A percentile compares a stretch with the other conserved stretches of the same genome.
Evolutionary conservation across 202 grass and related monocot species (phyloP).

Genomic region (Elaeis oleifera): DNA sequence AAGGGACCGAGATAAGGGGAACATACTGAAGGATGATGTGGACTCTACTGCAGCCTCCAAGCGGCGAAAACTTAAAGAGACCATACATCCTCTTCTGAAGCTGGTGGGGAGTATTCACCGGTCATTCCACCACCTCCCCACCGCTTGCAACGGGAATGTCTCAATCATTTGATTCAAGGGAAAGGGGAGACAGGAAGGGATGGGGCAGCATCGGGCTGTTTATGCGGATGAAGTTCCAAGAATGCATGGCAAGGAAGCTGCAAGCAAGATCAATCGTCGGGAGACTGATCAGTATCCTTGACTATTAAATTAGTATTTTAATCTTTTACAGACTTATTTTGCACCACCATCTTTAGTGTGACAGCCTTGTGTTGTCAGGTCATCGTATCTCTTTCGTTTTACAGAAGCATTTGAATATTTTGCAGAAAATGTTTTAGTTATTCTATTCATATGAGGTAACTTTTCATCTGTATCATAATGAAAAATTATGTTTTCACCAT

Average conservation of each 20-base stretch:
- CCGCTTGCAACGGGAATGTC: conserved; percentile 31
- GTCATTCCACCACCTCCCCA: conserved; percentile 45
- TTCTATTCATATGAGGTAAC: too few species aligned
- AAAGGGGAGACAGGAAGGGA: conserved; percentile 65
- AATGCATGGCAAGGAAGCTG: conserved; percentile 63
- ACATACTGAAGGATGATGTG: conserved; percentile 54
- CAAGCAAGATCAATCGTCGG: conserved; percentile 74
- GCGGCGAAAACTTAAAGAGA: conserved; percentile 78
- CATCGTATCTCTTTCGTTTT: too few species aligned
- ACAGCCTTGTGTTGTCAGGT: too few species aligned
- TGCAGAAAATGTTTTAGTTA: too few species aligned
- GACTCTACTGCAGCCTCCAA: conserved; percentile 60
- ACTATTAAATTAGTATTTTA: not conserved
- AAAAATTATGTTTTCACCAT: too few species aligned
- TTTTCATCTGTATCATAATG: too few species aligned
- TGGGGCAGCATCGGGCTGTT: conserved; percentile 51
- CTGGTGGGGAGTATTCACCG: conserved; percentile 65
- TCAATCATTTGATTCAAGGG: conserved; percentile 49
- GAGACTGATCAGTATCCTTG: conserved; percentile 75
- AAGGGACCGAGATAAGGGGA: conserved; percentile 73
- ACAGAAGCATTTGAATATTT: too few species aligned
- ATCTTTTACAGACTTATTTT: too few species aligned
- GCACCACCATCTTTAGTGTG: too few species aligned
- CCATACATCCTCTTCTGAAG: conserved; percentile 57
- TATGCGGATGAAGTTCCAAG: conserved; percentile 69